Conservation (phyloP, 768 basidiomycete genomes). For the Austroboletus eburneus region DNA sequence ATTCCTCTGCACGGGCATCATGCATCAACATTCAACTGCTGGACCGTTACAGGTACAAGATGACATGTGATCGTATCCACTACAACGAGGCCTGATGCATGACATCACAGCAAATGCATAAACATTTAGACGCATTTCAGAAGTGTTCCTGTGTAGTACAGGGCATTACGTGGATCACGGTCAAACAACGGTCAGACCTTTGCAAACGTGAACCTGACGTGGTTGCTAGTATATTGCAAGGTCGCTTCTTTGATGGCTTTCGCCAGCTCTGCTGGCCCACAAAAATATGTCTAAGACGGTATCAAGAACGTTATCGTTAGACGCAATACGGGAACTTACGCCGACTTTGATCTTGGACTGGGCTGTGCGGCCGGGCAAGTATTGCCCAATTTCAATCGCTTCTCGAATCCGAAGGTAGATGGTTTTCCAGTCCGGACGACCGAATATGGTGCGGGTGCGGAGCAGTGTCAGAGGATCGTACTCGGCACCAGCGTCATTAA, state of each 20-base stretch:
- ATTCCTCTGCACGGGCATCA: no score
- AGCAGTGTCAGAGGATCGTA: constrained; percentile 89
- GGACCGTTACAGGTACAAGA: background rate
- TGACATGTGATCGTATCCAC: background rate
- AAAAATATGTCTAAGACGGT: constrained; percentile 71
- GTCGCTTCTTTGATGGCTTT: constrained; percentile 74
- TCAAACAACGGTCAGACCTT: constrained; percentile 53
- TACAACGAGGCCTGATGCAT: background rate
- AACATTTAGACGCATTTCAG: no score
- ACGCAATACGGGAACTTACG: constrained; percentile 41
- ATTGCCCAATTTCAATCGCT: constrained; percentile 79
- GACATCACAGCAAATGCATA: no score
- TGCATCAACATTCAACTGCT: no score
- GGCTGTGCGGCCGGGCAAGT: constrained; percentile 72
- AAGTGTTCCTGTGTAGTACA: constrained; percentile 13
- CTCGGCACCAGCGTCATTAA: constrained; percentile 81
- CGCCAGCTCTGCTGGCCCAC: constrained; percentile 74
- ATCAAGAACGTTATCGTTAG: background rate
- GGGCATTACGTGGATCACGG: background rate
- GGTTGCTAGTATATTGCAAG: constrained; percentile 45
- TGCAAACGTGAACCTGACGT: constrained; percentile 74
- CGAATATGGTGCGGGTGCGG: constrained; percentile 85
- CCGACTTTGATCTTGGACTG: constrained; percentile 82
- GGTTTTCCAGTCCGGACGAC: constrained; percentile 84
- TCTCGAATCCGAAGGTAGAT: constrained; percentile 73